Evolutionary conservation across 306 rosid species (phyloP), one percentile per base, ranked within the genome.

Genomic region (Lupinus albus): DNA sequence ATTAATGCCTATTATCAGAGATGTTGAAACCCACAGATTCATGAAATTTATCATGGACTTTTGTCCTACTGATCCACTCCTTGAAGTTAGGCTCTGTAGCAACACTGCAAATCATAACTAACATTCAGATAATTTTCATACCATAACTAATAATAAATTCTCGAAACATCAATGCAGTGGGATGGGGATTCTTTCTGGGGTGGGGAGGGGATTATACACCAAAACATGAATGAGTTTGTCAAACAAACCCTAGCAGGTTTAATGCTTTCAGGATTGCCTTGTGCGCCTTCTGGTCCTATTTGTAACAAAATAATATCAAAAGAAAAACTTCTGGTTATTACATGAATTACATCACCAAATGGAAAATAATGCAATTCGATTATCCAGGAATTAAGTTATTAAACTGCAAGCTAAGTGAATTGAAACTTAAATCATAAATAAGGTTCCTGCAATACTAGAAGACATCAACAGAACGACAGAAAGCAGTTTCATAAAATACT

Each of bases 271-370:
- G 77, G 84, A 89, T 84, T 32, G 92, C 90, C 72, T 81, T 85
- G 41, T 89, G 96, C 1, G 92, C 92, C 85, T 86, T 89, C 81
- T 89, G 96, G 58, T 89, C 87, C 96, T 89, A 74, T 82, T 75
- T 21, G 61, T 61, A 38, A 79, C 41, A 67, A 28, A 42, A 62
- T 21, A 64, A 53, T 48, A 53, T 54, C 60, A 67, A 52, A 61
- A 71, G 18, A 39, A 46, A 64, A 57, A 13, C 21, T 6, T 35
- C 7, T 17, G 70, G 68, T 74, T 62, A 66, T 5, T 48, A 68
- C 41, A 58, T 28, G 68, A 66, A 76, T 38, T 56, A 67, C 7
- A 39, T 51, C 50, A 36, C 11, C 12, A 14, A 20, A 11, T 25
- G 48, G 7, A 77, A 58, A 53, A 47, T 4, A 49, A 49, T 13